phyloP scores from a whole-genome alignment of 768 basidiomycete species.

The Suillus luteus region DNA sequence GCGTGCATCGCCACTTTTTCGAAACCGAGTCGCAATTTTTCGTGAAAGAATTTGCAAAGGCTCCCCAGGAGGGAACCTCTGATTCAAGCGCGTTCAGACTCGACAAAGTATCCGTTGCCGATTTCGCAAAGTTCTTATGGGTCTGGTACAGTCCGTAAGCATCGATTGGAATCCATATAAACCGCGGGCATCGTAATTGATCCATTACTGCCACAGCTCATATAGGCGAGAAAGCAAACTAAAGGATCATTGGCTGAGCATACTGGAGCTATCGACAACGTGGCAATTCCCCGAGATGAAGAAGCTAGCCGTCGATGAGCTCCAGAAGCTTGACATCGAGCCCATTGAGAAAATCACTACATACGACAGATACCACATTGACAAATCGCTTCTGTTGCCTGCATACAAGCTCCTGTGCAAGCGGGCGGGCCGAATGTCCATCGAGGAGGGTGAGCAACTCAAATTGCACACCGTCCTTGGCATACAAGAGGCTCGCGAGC shows the following conservation, averaged over 20 bases:
- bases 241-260: slow-evolving; percentile 52
- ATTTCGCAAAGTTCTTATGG: slow-evolving; percentile 53
- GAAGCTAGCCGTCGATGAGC: slow-evolving; percentile 53
- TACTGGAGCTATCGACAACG: slow-evolving; percentile 52
- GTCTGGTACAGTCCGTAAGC: slow-evolving; percentile 58
- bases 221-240: slow-evolving; percentile 49
- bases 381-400: slow-evolving; percentile 48
- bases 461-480: slow-evolving; percentile 56
- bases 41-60: slow-evolving; percentile 21
- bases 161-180: not conserved
- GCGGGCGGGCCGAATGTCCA: slow-evolving; percentile 51
- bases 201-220: slow-evolving; percentile 46
- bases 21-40: slow-evolving; percentile 39
- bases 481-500: slow-evolving; percentile 58
- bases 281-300: slow-evolving; percentile 60
- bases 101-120: slow-evolving; percentile 30
- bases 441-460: slow-evolving; percentile 55
- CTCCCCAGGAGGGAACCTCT: not conserved
- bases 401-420: slow-evolving; percentile 56
- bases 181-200: not conserved
- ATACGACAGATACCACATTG: slow-evolving; percentile 56
- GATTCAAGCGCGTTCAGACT: slow-evolving; percentile 11
- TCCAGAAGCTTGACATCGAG: slow-evolving; percentile 47
- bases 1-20: slow-evolving; percentile 19
- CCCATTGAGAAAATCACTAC: slow-evolving; percentile 56